A percentile compares a stretch with the other conserved stretches of the same genome.
phyloP scores from a whole-genome alignment of 768 basidiomycete genomes.

The Mycena crocata region DNA sequence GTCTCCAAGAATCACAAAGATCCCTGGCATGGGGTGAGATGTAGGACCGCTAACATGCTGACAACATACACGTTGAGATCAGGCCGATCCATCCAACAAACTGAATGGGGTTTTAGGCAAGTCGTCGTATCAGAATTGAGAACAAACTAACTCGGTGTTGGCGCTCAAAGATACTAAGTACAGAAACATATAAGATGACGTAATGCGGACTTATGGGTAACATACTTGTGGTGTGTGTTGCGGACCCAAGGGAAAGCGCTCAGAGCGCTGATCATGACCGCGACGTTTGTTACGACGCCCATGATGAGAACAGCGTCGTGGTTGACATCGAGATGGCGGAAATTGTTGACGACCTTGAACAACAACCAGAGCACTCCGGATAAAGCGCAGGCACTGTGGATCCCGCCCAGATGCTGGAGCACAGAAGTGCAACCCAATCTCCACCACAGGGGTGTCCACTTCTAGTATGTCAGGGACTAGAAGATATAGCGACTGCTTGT shows the following conservation, averaged over 20 bases:
- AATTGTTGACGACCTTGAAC: constrained; percentile 69
- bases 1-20: constrained; percentile 75
- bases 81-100: constrained; percentile 83
- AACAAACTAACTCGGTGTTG: constrained; percentile 65
- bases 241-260: constrained; percentile 85
- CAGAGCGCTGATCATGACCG: constrained; percentile 67
- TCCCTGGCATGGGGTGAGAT: constrained; percentile 52
- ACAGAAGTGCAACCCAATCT: constrained; percentile 80
- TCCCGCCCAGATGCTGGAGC: constrained; percentile 82
- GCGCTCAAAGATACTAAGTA: constrained; percentile 78
- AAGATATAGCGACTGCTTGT: constrained; percentile 17
- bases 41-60: no score
- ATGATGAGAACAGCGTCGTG: constrained; percentile 69
- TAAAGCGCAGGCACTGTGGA: constrained; percentile 80
- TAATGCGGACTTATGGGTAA: constrained; percentile 4
- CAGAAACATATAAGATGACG: constrained; percentile 11
- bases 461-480: constrained; percentile 25
- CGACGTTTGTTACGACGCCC: constrained; percentile 68
- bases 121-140: no score
- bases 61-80: constrained; percentile 55
- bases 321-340: constrained; percentile 58
- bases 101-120: neutral
- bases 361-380: constrained; percentile 80
- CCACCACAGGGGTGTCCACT: constrained; percentile 83
- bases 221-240: constrained; percentile 85